These are phyloP conservation scores for Kodamaea hsintzibuensis DNA, from an alignment of 805 yeast genomes.

Conservation along the genomic window DNA sequence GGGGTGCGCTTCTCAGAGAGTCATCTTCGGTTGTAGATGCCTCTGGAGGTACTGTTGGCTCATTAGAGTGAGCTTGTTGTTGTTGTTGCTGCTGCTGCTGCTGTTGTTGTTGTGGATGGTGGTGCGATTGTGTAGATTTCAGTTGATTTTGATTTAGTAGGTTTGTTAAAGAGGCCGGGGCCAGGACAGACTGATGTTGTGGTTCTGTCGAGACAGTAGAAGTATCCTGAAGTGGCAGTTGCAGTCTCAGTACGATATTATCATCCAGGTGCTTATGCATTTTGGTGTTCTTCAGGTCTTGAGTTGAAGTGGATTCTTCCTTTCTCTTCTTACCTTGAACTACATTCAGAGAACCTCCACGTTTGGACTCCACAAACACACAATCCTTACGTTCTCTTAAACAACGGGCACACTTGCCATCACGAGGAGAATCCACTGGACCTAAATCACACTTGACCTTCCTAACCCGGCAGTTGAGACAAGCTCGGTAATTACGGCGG, in stretches of 20 bases:
- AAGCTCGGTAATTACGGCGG: slow-evolving; percentile 76
- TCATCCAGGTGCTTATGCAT: neutral
- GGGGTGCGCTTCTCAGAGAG: slow-evolving; percentile 2
- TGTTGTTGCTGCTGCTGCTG: neutral
- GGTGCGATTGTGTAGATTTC: neutral
- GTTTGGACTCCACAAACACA: slow-evolving; percentile 50
- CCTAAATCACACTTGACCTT: slow-evolving; percentile 89
- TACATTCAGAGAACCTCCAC: slow-evolving; percentile 25
- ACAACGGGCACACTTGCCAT: slow-evolving; percentile 86
- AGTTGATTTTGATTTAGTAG: slow-evolving; percentile 13
- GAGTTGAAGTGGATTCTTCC: neutral
- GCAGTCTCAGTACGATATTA: neutral
- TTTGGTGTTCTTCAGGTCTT: neutral
- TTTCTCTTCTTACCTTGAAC: slow-evolving; percentile 13
- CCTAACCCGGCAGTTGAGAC: slow-evolving; percentile 79
- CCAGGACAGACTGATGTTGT: neutral
- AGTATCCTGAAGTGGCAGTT: neutral
- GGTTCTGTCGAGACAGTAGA: neutral
- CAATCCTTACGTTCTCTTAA: slow-evolving; percentile 81
- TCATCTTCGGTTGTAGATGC: slow-evolving; percentile 4
- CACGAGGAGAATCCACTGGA: slow-evolving; percentile 64
- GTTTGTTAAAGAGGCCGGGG: slow-evolving; percentile 14
- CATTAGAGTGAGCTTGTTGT: neutral
- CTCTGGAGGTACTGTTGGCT: neutral
- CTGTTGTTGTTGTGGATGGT: neutral